Conservation (phyloP, 169 alveolate species). For the Cyclospora cayetanensis region DNA sequence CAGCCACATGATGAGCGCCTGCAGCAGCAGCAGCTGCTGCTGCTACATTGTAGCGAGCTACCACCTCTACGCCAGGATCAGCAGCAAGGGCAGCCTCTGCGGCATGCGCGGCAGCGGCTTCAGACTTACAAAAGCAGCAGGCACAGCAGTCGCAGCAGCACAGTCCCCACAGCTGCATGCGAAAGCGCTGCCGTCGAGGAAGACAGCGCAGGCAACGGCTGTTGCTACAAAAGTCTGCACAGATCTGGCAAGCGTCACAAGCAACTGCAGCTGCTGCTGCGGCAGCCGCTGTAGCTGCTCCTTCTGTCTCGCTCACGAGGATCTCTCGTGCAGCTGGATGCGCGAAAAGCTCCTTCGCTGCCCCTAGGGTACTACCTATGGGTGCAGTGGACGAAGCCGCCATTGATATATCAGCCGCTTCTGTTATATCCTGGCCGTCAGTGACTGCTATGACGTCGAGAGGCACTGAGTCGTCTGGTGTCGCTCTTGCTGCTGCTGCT, state of each 20-base stretch:
- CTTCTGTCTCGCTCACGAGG: neutral
- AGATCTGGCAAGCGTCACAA: neutral
- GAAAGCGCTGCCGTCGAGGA: neutral
- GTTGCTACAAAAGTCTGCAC: neutral
- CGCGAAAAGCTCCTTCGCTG: neutral
- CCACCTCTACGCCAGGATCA: neutral
- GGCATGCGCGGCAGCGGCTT: neutral
- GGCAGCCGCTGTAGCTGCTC: neutral
- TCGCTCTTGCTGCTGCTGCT: neutral
- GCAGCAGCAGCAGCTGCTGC: neutral
- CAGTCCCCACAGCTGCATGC: neutral
- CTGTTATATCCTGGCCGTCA: neutral
- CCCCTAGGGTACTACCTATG: too few relatives aligned
- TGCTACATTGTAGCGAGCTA: neutral
- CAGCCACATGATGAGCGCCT: neutral
- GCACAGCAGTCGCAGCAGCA: neutral
- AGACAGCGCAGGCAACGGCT: neutral
- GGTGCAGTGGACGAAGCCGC: neutral
- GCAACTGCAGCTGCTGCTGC: neutral
- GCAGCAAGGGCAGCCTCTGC: neutral
- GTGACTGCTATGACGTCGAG: too few relatives aligned
- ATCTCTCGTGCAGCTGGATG: neutral
- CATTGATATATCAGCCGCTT: neutral
- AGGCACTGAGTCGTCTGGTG: neutral
- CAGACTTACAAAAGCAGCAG: neutral